A percentile compares a stretch with the other conserved stretches of the same genome.
These are phyloP conservation scores for Mesembryanthemum crystallinum DNA, from an alignment of 148 eudicot species.

Conservation along the genomic window DNA sequence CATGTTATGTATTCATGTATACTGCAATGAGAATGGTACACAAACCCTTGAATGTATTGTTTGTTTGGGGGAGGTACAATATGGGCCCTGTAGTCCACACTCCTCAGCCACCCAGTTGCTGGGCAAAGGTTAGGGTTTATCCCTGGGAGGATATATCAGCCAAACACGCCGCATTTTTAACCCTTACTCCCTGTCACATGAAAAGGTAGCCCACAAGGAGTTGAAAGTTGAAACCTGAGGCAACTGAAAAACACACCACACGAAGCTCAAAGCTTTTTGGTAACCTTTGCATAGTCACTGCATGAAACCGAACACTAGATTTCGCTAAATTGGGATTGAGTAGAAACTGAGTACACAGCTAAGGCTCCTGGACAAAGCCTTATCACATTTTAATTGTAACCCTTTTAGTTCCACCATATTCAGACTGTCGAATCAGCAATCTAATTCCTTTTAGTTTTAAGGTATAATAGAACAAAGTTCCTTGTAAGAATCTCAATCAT, in stretches of 20 bases:
- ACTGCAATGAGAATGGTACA: not conserved
- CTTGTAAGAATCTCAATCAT: not conserved
- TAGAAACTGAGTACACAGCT: not conserved
- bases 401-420: not conserved
- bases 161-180: too few relatives aligned
- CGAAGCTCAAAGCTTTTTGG: not conserved
- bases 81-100: too few relatives aligned
- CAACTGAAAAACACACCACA: not conserved
- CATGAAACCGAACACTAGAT: not conserved
- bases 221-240: not conserved
- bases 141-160: too few relatives aligned
- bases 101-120: too few relatives aligned
- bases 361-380: not conserved
- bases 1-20: not conserved
- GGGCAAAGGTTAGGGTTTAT: too few relatives aligned
- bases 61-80: too few relatives aligned
- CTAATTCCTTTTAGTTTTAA: conserved; percentile 4
- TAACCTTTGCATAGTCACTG: not conserved
- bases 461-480: not conserved
- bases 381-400: not conserved
- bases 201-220: not conserved
- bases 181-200: not conserved
- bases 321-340: not conserved
- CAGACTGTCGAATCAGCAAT: not conserved
- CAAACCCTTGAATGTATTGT: too few relatives aligned